Base-by-base conservation (phyloP, 2,329 filamentous ascomycete genomes). In the Camillea tinctor region DNA sequence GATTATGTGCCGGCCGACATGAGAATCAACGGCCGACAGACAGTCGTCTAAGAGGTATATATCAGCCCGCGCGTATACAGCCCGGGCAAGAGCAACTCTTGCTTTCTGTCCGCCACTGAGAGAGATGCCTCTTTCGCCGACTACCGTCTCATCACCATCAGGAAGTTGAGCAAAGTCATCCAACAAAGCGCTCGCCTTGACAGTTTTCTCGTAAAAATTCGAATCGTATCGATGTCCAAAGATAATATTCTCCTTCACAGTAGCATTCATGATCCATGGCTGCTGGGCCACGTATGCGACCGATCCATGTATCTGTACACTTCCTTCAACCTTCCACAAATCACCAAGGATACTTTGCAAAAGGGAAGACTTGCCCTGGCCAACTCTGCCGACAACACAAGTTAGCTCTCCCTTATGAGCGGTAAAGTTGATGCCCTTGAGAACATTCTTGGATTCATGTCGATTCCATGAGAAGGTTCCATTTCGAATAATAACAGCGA, bases 221-320 rank as follows among this genome's bases (percentile, higher is more conserved):
- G 93, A 88, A 75, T 99, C 94, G 81, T 91, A 97, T 52, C 92
- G 88, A 76, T 99, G 93, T 1, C 95, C 95, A 71, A 99, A 99
- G 4, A 97, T 83, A 68, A 99, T 97, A 72, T 99, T 99, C 72
- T 99, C 95, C 69, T 93, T 92, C 59, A 99, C 93, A 26, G 91
- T 96, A 8, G 95, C 95, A 72, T 99, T 99, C 88, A 98, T 94
- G 56, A 99, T 91, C 95, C 96, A 99, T 20, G 93, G 82, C 70
- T 91, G 88, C 74, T 99, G 96, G 17, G 93, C 91, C 60, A 96
- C 95, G 73, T 98, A 99, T 1, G 95, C 95, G 49, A 92, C 85
- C 24, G 84, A 86, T 52, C 95, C 96, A 67, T 91, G 88, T 9
- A 99, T 83, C 58, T 90, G 82, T 3, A 97, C 94, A 63, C 91